Conservation (phyloP, 202 grass and related monocot species). For the Zizania palustris region DNA sequence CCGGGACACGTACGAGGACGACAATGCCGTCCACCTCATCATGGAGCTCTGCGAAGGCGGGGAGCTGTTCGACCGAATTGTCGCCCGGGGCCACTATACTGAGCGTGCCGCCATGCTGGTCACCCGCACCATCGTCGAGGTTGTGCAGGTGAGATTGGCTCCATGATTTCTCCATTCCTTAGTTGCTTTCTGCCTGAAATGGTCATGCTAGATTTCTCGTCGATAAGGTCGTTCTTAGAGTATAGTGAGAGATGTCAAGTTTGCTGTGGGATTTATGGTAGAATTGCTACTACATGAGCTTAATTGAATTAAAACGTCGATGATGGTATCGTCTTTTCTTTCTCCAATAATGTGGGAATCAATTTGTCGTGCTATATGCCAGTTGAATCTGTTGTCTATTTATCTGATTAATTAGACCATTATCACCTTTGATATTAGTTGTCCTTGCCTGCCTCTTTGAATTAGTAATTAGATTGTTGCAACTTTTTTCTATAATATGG, state of each 20-base stretch:
- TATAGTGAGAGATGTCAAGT: not conserved
- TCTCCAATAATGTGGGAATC: slow-evolving; percentile 2
- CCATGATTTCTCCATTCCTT: not conserved
- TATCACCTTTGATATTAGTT: not conserved
- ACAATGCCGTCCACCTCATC: too few species aligned
- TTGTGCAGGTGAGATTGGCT: slow-evolving; percentile 65
- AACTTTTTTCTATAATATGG: not conserved
- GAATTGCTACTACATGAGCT: slow-evolving; percentile 11
- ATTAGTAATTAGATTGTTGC: not conserved
- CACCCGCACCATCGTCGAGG: slow-evolving; percentile 74
- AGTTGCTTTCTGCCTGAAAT: not conserved
- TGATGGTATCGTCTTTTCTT: not conserved
- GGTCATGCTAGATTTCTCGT: not conserved
- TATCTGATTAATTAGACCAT: not conserved
- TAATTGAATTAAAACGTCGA: slow-evolving; percentile 3
- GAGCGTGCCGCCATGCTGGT: too few species aligned
- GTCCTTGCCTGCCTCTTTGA: not conserved
- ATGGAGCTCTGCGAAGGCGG: too few species aligned
- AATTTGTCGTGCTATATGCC: not conserved
- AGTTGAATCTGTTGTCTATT: slow-evolving; percentile 3
- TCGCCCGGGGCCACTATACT: too few species aligned
- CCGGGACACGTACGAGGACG: too few species aligned
- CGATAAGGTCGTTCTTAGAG: not conserved
- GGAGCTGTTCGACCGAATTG: too few species aligned
- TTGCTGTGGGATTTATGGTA: not conserved